Evolutionary conservation across 345 rosid genomes (phyloP), one percentile per base, ranked within the genome.

Genomic region (Psidium friedrichsthalianum): DNA sequence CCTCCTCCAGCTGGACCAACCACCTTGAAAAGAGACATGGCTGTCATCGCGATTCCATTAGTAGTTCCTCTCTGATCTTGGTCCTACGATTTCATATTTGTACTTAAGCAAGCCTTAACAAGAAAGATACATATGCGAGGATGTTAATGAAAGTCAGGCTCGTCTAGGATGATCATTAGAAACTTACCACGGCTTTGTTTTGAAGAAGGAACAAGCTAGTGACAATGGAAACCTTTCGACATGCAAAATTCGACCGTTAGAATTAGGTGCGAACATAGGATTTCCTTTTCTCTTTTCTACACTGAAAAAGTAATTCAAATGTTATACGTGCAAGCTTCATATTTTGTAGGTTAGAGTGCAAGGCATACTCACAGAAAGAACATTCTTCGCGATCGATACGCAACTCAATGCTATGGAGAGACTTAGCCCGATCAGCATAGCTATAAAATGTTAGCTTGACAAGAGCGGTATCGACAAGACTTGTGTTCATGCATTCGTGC

Each of bases 301-400:
- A 32, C 3, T 32, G 27, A 27, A 22, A 49, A 14, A 6, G 10
- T 32, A 61, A 61, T 61, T 61, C 21, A 20, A 61, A 61, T 61
- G 40, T 16, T 61, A 10, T 61, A 61, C 11, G 11, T 27, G 40
- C 40, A 27, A 14, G 74, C 21, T 32, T 18, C 21, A 29, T 29
- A 29, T 61, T 20, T 11, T 20, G 16, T 15, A 27, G 61, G 36
- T 0, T 14, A 36, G 49, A 20, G 25, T 13, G 61, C 14, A n/a
- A 11, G 83, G 42, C 25, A 47, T 76, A 90, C 98, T 90, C 91
- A 94, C 99, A 40, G 92, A 81, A 22, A 98, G 87, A 53, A 91
- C 88, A 86, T 89, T 96, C 94, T 93, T 97, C 74, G 88, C 32
- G 36, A 93, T 58, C 2, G 98, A 97, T 82, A 96, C 99, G 61